Base-by-base conservation (phyloP, 441 rosid genomes). In the Gossypium davidsonii region DNA sequence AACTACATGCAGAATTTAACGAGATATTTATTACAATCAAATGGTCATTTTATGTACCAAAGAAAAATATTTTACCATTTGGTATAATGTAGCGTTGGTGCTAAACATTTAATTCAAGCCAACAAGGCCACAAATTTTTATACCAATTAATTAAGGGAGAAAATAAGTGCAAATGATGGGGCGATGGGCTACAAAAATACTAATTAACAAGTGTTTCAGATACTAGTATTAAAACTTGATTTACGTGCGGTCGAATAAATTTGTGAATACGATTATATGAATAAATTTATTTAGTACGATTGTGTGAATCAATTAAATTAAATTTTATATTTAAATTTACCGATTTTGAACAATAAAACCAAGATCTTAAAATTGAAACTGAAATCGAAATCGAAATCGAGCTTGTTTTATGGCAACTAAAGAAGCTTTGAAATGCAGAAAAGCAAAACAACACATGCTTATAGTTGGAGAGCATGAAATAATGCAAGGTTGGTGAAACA, bases 391-490 rank as follows among this genome's bases (percentile, higher is more conserved):
- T 1, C 25, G 15, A 3, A 26, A 28, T 25, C 0, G 26, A 25
- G 1, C 9, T 21, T 21, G 1, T 34, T 56, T 3, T 2, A 58
- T 4, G 77, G 51, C 20, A 64, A 62, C 23, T 3, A 37, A 67
- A 46, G 37, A 63, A 23, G 34, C 69, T 73, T 77, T 26, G 72
- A 64, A 74, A 60, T 73, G 76, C 76, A 76, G 72, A 65, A 73
- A 67, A 70, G 39, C 18, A 48, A 14, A 70, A 64, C 25, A 80
- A 58, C 25, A 78, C 77, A 68, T 46, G 77, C 6, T 78, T 78
- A 76, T 75, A 78, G 77, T 78, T 76, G 83, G 80, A 80, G 80
- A 57, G 75, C 83, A 80, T 66, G 80, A 70, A 75, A 79, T 71
- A 65, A 77, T 67, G 71, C 57, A 73, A 61, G 80, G 80, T 85